Conservation (phyloP, 345 rosid genomes). For the Lepidium didymum region DNA sequence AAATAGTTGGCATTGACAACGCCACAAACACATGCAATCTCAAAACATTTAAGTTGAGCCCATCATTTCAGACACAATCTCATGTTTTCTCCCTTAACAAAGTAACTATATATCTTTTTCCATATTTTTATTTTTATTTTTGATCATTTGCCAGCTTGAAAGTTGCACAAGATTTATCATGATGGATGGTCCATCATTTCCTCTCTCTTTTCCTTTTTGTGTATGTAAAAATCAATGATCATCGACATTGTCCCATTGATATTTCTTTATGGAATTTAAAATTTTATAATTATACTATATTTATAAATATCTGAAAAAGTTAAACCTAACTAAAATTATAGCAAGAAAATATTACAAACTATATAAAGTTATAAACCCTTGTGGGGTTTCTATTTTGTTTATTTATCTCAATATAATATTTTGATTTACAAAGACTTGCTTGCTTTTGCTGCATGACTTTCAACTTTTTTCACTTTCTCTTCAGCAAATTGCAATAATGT, state of each 20-base stretch:
- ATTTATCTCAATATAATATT: not conserved
- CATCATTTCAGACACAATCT: conserved; percentile 33
- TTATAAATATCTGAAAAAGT: not conserved
- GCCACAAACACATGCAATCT: conserved; percentile 28
- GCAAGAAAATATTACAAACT: not conserved
- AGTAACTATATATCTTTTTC: conserved; percentile 9
- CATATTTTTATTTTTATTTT: not conserved
- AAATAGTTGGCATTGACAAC: conserved; percentile 24
- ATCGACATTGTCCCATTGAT: not conserved
- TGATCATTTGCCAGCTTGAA: conserved; percentile 26
- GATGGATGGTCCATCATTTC: conserved; percentile 9
- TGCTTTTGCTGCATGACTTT: not conserved
- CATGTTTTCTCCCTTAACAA: conserved; percentile 11
- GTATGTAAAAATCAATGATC: too few relatives aligned
- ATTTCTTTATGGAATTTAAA: not conserved
- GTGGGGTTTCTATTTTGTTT: not conserved
- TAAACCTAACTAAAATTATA: not conserved
- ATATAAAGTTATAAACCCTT: too few relatives aligned
- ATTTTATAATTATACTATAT: not conserved
- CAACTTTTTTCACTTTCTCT: conserved; percentile 9
- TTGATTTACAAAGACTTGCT: not conserved
- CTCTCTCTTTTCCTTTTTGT: too few relatives aligned
- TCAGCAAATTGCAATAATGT: not conserved
- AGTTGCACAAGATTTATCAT: conserved; percentile 27
- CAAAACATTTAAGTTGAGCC: conserved; percentile 26